Base-by-base conservation (phyloP, 176 grass and related monocot genomes). In the Poa annua region DNA sequence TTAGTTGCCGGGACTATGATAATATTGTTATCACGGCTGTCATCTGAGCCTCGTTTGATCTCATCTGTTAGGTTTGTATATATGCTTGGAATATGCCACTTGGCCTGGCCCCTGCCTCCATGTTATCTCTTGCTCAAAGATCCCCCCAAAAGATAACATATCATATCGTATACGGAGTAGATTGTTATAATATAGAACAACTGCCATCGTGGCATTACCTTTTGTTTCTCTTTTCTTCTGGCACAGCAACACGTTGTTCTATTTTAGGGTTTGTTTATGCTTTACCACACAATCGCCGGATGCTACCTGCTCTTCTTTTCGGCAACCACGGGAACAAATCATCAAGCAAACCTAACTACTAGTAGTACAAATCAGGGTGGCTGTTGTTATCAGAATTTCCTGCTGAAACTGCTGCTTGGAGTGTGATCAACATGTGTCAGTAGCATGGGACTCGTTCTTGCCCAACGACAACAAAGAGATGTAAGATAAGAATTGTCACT, bases 1-100 rank as follows among this genome's bases (percentile, higher is more conserved):
- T 57, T 24, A 45, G 55, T n/a, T 54, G 47, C 47, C 5, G 4
- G 7, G 44, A 39, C n/a, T 36, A 66, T 25, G 78, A 85, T 85
- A 78, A 91, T 35, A 82, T 85, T 82, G 63, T 85, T 79, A 61
- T 82, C 56, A 78, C 49, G 81, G 77, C 35, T 64, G 71, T 83
- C 61, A 70, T 80, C 26, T 33, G 39, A 24, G 55, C 50, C 67
- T 63, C 2, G 3, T 6, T 91, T 72, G 71, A 81, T 84, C 70
- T 84, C 62, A 72, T 91, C 89, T 41, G 61, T 84, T 80, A 55
- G 71, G 85, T 77, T 54, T 64, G 26, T 64, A 63, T 15, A 6
- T 32, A 50, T 80, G 17, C 80, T n/a, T 22, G 82, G 85, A 88
- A 91, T 91, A 91, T 85, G 82, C 78, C 82, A 65, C 33, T 73